These are phyloP conservation scores for Amylocystis lapponica DNA, from an alignment of 768 basidiomycete species.

Conservation along the genomic window DNA sequence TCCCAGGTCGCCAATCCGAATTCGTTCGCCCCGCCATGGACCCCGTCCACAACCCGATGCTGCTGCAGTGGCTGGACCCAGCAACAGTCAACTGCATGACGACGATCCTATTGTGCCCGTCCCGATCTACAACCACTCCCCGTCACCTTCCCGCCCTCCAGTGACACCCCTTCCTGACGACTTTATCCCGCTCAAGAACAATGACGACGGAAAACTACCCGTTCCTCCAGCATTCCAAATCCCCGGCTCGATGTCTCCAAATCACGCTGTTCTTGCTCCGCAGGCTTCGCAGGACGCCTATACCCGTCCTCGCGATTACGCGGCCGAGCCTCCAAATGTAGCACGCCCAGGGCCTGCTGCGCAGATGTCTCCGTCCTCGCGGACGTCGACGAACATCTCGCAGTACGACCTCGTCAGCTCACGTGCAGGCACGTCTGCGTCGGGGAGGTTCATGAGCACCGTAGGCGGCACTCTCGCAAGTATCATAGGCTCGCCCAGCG, in stretches of 20 bases:
- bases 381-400: conserved; percentile 22
- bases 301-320: too few relatives aligned
- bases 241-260: too few relatives aligned
- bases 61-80: conserved; percentile 31
- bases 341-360: not conserved
- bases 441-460: not conserved
- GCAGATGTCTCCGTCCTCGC: conserved; percentile 18
- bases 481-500: not conserved
- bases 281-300: too few relatives aligned
- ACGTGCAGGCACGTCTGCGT: conserved; percentile 2
- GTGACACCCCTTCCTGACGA: conserved; percentile 51
- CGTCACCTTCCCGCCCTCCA: conserved; percentile 35
- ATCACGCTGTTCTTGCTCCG: too few relatives aligned
- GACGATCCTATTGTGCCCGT: conserved; percentile 10
- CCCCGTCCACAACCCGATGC: conserved; percentile 23
- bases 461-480: not conserved
- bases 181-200: conserved; percentile 47
- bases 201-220: conserved; percentile 34
- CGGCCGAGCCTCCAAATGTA: conserved; percentile 36
- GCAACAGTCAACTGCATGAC: not conserved
- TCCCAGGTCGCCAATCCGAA: conserved; percentile 14
- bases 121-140: conserved; percentile 30
- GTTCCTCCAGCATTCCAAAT: too few relatives aligned
- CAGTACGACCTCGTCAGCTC: conserved; percentile 19
- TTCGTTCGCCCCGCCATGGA: conserved; percentile 15